A percentile compares a stretch with the other conserved stretches of the same genome.
phyloP scores from a whole-genome alignment of 345 rosid genomes.

The Arabis hirsuta region DNA sequence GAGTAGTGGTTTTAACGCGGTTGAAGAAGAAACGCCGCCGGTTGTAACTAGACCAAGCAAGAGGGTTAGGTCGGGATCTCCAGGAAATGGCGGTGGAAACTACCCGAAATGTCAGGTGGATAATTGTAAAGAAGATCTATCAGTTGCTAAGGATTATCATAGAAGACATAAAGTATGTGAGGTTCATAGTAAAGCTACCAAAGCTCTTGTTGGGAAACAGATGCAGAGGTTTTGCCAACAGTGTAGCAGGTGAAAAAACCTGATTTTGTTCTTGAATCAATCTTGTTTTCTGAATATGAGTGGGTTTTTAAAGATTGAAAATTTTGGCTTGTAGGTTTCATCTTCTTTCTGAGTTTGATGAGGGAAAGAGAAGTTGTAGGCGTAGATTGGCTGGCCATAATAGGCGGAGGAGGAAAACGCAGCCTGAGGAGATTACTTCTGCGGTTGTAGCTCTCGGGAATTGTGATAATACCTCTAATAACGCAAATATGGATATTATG shows the following conservation, averaged over 20 bases:
- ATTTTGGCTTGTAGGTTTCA: constrained; percentile 59
- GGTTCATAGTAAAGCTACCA: constrained; percentile 75
- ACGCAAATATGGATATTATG: constrained; percentile 59
- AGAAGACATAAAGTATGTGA: constrained; percentile 94
- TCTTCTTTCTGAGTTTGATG: constrained; percentile 78
- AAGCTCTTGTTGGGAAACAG: constrained; percentile 79
- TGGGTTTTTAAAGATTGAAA: background rate
- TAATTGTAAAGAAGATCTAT: constrained; percentile 76
- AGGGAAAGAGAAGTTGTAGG: constrained; percentile 87
- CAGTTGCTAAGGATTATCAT: constrained; percentile 81
- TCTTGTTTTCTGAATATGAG: background rate
- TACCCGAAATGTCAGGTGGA: constrained; percentile 91
- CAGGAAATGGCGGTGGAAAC: constrained; percentile 53
- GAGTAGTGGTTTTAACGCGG: constrained; percentile 50
- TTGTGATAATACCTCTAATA: constrained; percentile 40
- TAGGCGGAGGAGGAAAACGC: constrained; percentile 77
- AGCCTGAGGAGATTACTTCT: constrained; percentile 68
- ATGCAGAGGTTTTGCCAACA: constrained; percentile 99
- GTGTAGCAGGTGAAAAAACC: constrained; percentile 80
- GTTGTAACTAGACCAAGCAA: constrained; percentile 57
- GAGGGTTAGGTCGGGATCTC: constrained; percentile 76
- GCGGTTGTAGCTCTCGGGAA: constrained; percentile 51
- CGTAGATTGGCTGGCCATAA: constrained; percentile 88
- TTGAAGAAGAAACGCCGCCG: constrained; percentile 61
- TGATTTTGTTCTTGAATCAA: background rate